Evolutionary conservation across 73 alveolate species (phyloP).

Genomic region (Paramecium octaurelia): DNA sequence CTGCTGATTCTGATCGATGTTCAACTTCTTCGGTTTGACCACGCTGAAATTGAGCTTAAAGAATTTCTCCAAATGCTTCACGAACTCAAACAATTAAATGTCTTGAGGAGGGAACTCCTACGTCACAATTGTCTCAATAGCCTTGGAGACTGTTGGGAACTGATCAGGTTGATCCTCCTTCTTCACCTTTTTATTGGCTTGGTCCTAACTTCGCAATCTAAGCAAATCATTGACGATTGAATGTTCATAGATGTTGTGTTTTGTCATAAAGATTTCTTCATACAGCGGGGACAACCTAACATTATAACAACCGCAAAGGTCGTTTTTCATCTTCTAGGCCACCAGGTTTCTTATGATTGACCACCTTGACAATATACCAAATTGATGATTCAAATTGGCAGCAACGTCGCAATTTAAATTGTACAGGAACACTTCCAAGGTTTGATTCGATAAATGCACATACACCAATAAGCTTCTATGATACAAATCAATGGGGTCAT

Average conservation of each 20-base stretch:
- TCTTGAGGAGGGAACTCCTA: not conserved
- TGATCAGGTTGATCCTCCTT: not conserved
- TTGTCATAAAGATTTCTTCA: not conserved
- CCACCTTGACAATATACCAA: constrained; percentile 3
- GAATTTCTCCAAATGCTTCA: not conserved
- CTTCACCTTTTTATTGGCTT: not conserved
- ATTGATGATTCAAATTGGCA: not conserved
- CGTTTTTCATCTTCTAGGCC: not conserved
- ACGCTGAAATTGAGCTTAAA: not conserved
- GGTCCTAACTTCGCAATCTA: not conserved
- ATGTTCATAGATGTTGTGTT: not conserved
- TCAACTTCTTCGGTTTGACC: not conserved
- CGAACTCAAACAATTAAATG: not conserved
- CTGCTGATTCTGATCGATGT: not conserved
- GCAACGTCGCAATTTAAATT: not conserved
- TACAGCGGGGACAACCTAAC: not conserved
- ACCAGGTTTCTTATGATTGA: not conserved
- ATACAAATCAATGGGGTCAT: not conserved
- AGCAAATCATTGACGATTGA: not conserved
- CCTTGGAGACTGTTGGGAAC: not conserved
- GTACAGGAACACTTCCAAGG: not conserved
- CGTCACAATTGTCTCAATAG: not conserved
- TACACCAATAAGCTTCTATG: not conserved
- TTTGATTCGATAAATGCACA: not conserved
- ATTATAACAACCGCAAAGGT: not conserved